A percentile compares a stretch with the other conserved stretches of the same genome.
Conservation (phyloP, 306 rosid species). For the Quercus dentata region DNA sequence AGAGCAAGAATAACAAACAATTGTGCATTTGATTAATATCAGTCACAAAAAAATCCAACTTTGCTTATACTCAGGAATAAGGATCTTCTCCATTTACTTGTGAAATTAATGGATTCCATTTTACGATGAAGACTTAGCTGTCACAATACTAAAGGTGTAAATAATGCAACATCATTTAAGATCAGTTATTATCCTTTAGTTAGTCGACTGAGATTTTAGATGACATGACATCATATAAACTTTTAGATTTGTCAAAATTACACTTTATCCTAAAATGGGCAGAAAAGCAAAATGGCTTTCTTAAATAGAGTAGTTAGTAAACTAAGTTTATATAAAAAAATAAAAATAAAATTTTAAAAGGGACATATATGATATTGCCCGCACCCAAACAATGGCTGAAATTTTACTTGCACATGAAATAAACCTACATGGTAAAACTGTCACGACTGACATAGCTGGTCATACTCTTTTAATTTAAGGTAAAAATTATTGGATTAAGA, state of each 20-base stretch:
- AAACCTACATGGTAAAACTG: background rate
- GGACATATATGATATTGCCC: background rate
- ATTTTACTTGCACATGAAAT: background rate
- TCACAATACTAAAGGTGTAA: too few relatives aligned
- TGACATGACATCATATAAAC: too few relatives aligned
- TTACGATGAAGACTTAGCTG: too few relatives aligned
- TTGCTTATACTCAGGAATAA: background rate
- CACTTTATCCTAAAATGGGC: too few relatives aligned
- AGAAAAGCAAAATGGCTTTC: background rate
- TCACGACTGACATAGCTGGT: background rate
- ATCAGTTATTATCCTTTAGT: background rate
- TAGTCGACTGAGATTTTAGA: background rate
- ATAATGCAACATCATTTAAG: too few relatives aligned
- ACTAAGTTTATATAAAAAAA: background rate
- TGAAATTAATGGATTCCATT: too few relatives aligned
- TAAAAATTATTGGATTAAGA: background rate
- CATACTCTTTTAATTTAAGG: conserved; percentile 11
- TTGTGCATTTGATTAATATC: conserved; percentile 10
- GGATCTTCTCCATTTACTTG: too few relatives aligned
- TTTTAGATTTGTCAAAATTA: too few relatives aligned
- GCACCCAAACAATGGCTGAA: background rate
- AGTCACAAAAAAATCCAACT: conserved; percentile 5
- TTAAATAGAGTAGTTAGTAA: background rate
- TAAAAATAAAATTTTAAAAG: background rate
- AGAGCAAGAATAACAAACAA: background rate